phyloP scores from a whole-genome alignment of 305 asterid genomes.

The Rubia balearica region DNA sequence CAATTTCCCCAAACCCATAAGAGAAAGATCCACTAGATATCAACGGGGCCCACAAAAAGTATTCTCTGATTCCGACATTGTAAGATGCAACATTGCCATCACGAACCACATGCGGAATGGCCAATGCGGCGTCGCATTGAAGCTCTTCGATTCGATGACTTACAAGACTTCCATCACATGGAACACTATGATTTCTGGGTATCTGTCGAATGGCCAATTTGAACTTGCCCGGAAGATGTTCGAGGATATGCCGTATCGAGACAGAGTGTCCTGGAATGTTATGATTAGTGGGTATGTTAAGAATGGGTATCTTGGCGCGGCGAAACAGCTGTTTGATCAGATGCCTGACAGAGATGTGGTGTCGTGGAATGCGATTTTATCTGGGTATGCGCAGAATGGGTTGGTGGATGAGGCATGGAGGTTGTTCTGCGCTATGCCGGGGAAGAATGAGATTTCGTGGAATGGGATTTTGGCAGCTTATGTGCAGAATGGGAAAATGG shows the following conservation, averaged over 20 bases:
- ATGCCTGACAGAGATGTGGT: conserved; percentile 81
- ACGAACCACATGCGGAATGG: conserved; percentile 70
- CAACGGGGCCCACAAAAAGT: conserved; percentile 12
- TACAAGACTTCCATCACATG: conserved; percentile 58
- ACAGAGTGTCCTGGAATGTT: conserved; percentile 64
- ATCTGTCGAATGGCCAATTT: conserved; percentile 41
- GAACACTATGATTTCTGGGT: conserved; percentile 80
- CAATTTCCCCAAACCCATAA: conserved; percentile 23
- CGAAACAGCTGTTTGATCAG: conserved; percentile 65
- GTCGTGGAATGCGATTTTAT: conserved; percentile 79
- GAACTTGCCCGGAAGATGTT: conserved; percentile 51
- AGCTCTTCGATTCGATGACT: conserved; percentile 66
- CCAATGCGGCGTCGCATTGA: conserved; percentile 54
- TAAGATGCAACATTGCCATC: conserved; percentile 63
- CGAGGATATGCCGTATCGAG: conserved; percentile 58
- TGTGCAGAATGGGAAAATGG: conserved; percentile 74
- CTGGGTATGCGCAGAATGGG: conserved; percentile 85
- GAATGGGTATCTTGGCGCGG: conserved; percentile 53
- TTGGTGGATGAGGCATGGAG: conserved; percentile 64
- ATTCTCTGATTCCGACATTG: conserved; percentile 41
- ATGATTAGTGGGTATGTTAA: conserved; percentile 64
- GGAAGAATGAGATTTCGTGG: conserved; percentile 83
- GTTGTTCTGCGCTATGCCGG: conserved; percentile 60
- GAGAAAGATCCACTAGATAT: conserved; percentile 1
- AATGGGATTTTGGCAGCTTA: conserved; percentile 81